These are phyloP conservation scores for Trypanosoma cruzi DNA, from an alignment of 208 protist genomes.

Conservation along the genomic window DNA sequence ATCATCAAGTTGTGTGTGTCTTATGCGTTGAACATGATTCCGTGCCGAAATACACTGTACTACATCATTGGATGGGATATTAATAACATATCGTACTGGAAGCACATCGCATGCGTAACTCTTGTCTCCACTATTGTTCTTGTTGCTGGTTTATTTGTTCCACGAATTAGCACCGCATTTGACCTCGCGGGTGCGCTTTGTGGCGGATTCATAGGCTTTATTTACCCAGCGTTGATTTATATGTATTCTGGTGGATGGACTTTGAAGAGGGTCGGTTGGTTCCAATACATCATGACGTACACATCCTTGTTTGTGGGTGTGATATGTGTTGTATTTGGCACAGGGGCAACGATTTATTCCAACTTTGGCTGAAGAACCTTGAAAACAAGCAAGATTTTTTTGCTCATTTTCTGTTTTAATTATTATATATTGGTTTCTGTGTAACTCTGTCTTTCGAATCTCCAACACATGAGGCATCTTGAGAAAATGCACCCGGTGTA, in stretches of 20 bases:
- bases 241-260: constrained; percentile 67
- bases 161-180: constrained; percentile 43
- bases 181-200: constrained; percentile 52
- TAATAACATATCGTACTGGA: constrained; percentile 69
- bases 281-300: constrained; percentile 51
- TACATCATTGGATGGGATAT: constrained; percentile 52
- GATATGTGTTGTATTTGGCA: constrained; percentile 62
- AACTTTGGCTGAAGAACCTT: background rate
- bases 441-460: background rate
- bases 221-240: constrained; percentile 57
- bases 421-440: background rate
- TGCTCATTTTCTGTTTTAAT: background rate
- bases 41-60: constrained; percentile 61
- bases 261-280: constrained; percentile 29
- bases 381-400: background rate
- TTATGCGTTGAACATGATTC: constrained; percentile 68
- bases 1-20: constrained; percentile 67
- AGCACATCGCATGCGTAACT: constrained; percentile 47
- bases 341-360: constrained; percentile 50
- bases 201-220: constrained; percentile 57
- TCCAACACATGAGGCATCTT: background rate
- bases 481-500: background rate
- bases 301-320: constrained; percentile 48
- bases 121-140: constrained; percentile 37
- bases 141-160: constrained; percentile 29